Base-by-base conservation (phyloP, 2,329 filamentous ascomycete species). In the Fonsecaea monophora region DNA sequence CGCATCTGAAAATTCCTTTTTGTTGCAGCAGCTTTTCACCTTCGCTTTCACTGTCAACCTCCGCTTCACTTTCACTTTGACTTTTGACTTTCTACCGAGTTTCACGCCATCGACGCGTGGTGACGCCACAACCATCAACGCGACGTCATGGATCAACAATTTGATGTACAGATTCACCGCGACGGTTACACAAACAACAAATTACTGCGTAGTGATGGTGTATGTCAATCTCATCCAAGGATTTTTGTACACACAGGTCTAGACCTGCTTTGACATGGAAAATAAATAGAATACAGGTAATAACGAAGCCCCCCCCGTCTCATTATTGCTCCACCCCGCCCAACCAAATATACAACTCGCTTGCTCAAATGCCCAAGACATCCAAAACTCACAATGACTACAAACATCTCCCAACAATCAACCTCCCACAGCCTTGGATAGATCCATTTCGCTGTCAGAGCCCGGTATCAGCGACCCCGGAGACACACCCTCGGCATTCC, bases 401-500 rank as follows among this genome's bases (percentile, higher is more conserved):
- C 45, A 12, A 12, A 12, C 9, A 25, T 25, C 21, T 21, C 25
- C 12, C 8, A 5, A 7, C 45, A 50, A 12, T 50, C 21, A 50
- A 7, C 21, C 18, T 5, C 9, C 7, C 45, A 40, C 1, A 9
- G 5, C 18, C 34, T 53, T 38, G 32, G n/a, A 32, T 34, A 25
- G 4, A 50, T 50, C 45, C 21, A 50, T 18, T 50, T 50, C 45
- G 21, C 45, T 50, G 45, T 50, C 45, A 4, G 45, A 50, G 21
- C 45, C 45, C 6, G 45, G 45, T 25, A 50, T 50, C 45, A 50
- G 45, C 18, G 21, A 4, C 18, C 45, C 45, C 18, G 45, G 45
- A 30, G 45, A 50, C 3, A 50, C 45, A 9, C 45, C 45, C 21
- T 50, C 45, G 45, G 53, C 53, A 55, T 55, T 55, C 12, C 35